Base-by-base conservation (phyloP, 192 early-diverging fungal species). In the Allomyces macrogynus region DNA sequence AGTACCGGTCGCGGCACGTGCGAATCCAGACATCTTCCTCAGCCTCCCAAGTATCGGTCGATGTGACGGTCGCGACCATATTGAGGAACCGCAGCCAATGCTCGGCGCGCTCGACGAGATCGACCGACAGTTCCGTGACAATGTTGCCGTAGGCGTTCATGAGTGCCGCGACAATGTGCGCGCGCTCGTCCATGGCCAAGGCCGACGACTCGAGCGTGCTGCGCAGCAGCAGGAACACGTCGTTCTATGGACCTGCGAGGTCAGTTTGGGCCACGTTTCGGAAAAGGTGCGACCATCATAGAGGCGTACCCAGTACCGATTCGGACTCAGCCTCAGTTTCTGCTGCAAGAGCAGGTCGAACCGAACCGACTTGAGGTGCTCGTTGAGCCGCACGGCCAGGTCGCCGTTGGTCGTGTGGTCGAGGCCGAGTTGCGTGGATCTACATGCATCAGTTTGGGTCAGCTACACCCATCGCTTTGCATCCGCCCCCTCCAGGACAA, bases 81-180 rank as follows among this genome's bases (percentile, higher is more conserved):
- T 14, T n/a, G 16, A 57, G 49, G 49, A 57, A 57, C 9, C 49
- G 49, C 12, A 57, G 12, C 49, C 49, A 57, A 16, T 57, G 49
- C 49, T 57, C 49, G 49, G 49, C 49, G 49, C 49, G 49, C 12
- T 57, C 49, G 49, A 57, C 49, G 16, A 57, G 49, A n/a, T 57
- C 49, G 16, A 57, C 49, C 49, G 49, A 57, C 1, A 57, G 49
- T 5, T 57, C 49, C 16, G 49, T 57, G 49, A 57, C 49, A 57
- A 57, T 57, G 49, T 57, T 57, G 49, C 49, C 49, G 49, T 57
- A 57, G 16, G 49, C 49, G 49, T 57, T 57, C 49, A 57, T 57
- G 16, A 57, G 49, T 10, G 49, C 49, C 3, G 49, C 49, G 49
- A n/a, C 20, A 14, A 57, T n/a, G 49, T 57, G 49, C 49, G 49